Conservation (phyloP, 441 rosid species). For the Isatis lusitanica region DNA sequence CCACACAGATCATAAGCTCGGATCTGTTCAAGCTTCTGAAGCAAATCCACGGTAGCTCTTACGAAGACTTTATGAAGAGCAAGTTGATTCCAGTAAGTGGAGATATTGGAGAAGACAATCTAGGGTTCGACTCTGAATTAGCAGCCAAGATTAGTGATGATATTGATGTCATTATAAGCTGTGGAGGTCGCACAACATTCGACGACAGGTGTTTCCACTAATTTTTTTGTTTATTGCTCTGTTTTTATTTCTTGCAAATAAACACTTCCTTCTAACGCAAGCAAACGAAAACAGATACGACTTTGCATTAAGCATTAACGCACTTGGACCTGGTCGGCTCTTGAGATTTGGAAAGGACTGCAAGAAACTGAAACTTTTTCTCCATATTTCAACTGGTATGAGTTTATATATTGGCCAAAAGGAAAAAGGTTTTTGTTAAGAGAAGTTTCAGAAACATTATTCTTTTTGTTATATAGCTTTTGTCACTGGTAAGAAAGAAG, state of each 20-base stretch:
- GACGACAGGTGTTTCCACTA: slow-evolving; percentile 27
- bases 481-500: slow-evolving; percentile 39
- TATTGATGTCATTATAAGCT: slow-evolving; percentile 33
- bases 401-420: neutral
- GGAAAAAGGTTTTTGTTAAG: neutral
- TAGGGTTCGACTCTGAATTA: slow-evolving; percentile 20
- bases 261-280: neutral
- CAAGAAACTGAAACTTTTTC: slow-evolving; percentile 36
- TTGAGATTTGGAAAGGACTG: slow-evolving; percentile 36
- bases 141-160: neutral
- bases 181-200: slow-evolving; percentile 35
- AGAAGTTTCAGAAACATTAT: too few species aligned
- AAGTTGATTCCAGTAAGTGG: slow-evolving; percentile 40
- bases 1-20: slow-evolving; percentile 32
- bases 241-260: neutral
- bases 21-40: slow-evolving; percentile 27
- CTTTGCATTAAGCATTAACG: slow-evolving; percentile 26
- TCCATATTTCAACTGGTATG: slow-evolving; percentile 41
- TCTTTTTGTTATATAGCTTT: slow-evolving; percentile 30
- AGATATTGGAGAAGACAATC: slow-evolving; percentile 19
- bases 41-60: slow-evolving; percentile 24
- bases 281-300: slow-evolving; percentile 35
- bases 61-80: slow-evolving; percentile 28
- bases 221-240: neutral
- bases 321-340: slow-evolving; percentile 34